These are phyloP conservation scores for Bathelium albidoporum DNA, from an alignment of 495 filamentous ascomycete genomes.

Conservation along the genomic window DNA sequence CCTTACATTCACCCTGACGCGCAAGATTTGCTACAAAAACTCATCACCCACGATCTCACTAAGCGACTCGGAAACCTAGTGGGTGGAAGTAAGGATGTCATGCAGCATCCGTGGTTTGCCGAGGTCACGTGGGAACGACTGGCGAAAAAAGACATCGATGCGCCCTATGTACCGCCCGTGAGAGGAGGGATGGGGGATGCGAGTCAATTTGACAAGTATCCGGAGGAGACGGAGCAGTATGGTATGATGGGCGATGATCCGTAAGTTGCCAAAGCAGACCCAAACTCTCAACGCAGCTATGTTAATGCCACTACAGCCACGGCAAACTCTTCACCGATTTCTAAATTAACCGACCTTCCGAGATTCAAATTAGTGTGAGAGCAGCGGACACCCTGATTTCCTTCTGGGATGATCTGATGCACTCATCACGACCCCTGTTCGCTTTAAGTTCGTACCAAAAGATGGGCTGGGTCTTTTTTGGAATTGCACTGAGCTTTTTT, in stretches of 20 bases:
- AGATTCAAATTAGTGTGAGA: background rate
- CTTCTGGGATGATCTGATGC: background rate
- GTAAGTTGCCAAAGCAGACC: conserved; percentile 45
- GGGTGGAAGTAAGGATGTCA: conserved; percentile 86
- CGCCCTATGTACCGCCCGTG: conserved; percentile 95
- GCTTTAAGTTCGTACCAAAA: background rate
- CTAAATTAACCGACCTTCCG: background rate
- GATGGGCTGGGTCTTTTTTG: background rate
- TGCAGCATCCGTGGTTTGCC: conserved; percentile 89
- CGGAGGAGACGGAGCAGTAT: conserved; percentile 90
- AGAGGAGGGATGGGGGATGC: conserved; percentile 87
- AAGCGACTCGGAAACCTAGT: conserved; percentile 92
- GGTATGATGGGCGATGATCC: conserved; percentile 64
- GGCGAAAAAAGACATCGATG: conserved; percentile 91
- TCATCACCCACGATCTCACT: conserved; percentile 91
- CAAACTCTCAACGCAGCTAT: background rate
- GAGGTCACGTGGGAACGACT: conserved; percentile 97
- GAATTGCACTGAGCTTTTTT: background rate
- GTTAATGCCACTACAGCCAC: conserved; percentile 9
- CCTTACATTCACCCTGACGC: conserved; percentile 91
- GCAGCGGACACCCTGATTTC: background rate
- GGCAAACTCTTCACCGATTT: conserved; percentile 20
- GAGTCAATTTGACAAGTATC: conserved; percentile 96
- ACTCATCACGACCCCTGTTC: background rate
- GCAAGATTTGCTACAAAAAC: conserved; percentile 76